Evolutionary conservation across 441 rosid species (phyloP).

Genomic region (Pelargonium fulgidum): DNA sequence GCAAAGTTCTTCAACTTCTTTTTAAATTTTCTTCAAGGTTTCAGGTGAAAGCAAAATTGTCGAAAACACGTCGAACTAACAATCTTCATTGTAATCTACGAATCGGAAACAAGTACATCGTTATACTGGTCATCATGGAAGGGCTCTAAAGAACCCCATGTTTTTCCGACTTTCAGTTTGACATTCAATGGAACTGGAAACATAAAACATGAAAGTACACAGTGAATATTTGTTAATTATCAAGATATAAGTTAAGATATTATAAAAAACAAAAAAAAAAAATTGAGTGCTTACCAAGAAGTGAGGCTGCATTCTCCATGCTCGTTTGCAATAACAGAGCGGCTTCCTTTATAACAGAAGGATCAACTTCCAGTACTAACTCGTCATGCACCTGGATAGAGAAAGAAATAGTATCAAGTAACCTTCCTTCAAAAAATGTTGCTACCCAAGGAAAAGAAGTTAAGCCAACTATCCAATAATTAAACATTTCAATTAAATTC

Average conservation of each 20-base stretch:
- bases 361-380: conserved; percentile 82
- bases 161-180: conserved; percentile 80
- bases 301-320: conserved; percentile 80
- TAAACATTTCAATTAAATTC: too few relatives aligned
- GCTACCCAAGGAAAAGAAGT: too few relatives aligned
- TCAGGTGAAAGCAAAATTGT: too few relatives aligned
- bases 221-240: conserved; percentile 11
- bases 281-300: conserved; percentile 48
- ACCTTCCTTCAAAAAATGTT: conserved; percentile 11
- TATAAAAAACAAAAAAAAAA: background rate
- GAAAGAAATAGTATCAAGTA: background rate
- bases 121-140: conserved; percentile 35
- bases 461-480: too few relatives aligned
- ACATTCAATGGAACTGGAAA: conserved; percentile 77
- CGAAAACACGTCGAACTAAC: too few relatives aligned
- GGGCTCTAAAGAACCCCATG: conserved; percentile 90
- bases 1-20: too few relatives aligned
- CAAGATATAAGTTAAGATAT: background rate
- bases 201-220: background rate
- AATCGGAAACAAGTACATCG: conserved; percentile 22
- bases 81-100: conserved; percentile 13
- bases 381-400: conserved; percentile 81
- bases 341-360: conserved; percentile 65
- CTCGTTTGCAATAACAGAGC: conserved; percentile 51
- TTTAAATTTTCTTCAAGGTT: too few relatives aligned